Evolutionary conservation across 208 protist genomes (phyloP).

Genomic region (Phytomonas francai): DNA sequence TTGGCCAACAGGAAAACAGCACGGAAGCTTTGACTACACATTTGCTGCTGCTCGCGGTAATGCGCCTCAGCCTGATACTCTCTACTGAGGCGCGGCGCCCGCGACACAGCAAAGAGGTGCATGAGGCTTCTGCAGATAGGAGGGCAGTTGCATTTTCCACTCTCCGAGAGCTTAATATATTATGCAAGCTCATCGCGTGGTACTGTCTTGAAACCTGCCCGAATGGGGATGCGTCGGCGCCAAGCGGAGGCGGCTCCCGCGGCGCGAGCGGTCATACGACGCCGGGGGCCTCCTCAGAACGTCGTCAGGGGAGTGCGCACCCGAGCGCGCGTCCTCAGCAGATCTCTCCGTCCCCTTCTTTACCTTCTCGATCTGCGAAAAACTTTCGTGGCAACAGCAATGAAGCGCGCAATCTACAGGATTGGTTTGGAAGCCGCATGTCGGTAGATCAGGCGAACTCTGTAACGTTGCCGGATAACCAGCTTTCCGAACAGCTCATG

Average conservation of each 20-base stretch:
- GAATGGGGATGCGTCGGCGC: slow-evolving; percentile 13
- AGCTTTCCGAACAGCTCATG: slow-evolving; percentile 36
- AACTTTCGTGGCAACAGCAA: slow-evolving; percentile 15
- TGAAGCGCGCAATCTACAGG: slow-evolving; percentile 11
- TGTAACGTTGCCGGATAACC: slow-evolving; percentile 17
- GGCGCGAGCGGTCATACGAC: slow-evolving; percentile 19
- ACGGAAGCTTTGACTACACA: too few relatives aligned
- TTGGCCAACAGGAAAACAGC: too few relatives aligned
- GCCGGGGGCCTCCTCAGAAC: slow-evolving; percentile 10
- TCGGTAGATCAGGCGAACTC: slow-evolving; percentile 11
- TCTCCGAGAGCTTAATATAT: too few relatives aligned
- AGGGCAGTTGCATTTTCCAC: too few relatives aligned
- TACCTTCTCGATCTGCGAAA: neutral
- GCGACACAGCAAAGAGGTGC: too few relatives aligned
- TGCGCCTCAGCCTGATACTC: too few relatives aligned
- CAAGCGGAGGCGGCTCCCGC: slow-evolving; percentile 10
- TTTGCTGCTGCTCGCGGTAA: too few relatives aligned
- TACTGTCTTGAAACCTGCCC: slow-evolving; percentile 43
- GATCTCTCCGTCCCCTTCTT: neutral
- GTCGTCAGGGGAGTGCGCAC: too few relatives aligned
- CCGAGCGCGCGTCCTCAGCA: slow-evolving; percentile 17
- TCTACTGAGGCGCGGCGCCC: too few relatives aligned
- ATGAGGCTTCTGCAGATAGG: too few relatives aligned
- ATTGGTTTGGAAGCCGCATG: slow-evolving; percentile 40
- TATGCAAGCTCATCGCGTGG: slow-evolving; percentile 26